A percentile compares a stretch with the other conserved stretches of the same genome.
These are phyloP conservation scores for Baudoinia panamericana DNA, from an alignment of 495 filamentous ascomycete genomes.

Conservation along the genomic window DNA sequence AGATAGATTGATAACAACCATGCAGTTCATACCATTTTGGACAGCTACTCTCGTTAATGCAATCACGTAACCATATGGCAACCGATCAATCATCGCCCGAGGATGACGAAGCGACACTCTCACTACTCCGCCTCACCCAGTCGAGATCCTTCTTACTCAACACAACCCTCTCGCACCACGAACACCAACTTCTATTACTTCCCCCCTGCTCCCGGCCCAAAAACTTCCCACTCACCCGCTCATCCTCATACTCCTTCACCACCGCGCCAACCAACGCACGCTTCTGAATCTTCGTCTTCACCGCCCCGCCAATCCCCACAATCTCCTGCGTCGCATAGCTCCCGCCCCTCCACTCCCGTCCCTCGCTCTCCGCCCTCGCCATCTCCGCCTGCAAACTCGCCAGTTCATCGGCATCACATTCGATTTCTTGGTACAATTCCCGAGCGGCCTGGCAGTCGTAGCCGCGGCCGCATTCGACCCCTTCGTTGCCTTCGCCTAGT, in stretches of 20 bases:
- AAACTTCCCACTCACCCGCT: conserved; percentile 43
- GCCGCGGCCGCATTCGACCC: conserved; percentile 69
- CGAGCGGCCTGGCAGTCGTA: conserved; percentile 53
- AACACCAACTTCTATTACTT: conserved; percentile 49
- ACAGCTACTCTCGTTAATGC: no score
- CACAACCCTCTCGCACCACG: conserved; percentile 51
- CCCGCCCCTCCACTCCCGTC: conserved; percentile 32
- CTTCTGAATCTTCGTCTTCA: conserved; percentile 70
- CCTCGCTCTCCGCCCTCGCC: conserved; percentile 10
- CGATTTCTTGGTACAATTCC: conserved; percentile 66
- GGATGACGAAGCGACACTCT: conserved; percentile 13
- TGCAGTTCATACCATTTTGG: no score
- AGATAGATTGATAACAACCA: no score
- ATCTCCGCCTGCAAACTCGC: conserved; percentile 26
- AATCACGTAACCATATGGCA: no score
- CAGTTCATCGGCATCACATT: conserved; percentile 58
- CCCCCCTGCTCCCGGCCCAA: conserved; percentile 45
- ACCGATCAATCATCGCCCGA: no score
- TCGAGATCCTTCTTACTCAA: conserved; percentile 34
- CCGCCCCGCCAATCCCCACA: conserved; percentile 69
- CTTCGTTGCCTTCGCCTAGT: conserved; percentile 76
- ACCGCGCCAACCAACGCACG: conserved; percentile 65
- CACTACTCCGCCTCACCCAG: conserved; percentile 1
- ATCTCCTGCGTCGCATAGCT: conserved; percentile 77
- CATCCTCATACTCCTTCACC: conserved; percentile 71